Base-by-base conservation (phyloP, 73 alveolate genomes). In the Tetrahymena borealis region DNA sequence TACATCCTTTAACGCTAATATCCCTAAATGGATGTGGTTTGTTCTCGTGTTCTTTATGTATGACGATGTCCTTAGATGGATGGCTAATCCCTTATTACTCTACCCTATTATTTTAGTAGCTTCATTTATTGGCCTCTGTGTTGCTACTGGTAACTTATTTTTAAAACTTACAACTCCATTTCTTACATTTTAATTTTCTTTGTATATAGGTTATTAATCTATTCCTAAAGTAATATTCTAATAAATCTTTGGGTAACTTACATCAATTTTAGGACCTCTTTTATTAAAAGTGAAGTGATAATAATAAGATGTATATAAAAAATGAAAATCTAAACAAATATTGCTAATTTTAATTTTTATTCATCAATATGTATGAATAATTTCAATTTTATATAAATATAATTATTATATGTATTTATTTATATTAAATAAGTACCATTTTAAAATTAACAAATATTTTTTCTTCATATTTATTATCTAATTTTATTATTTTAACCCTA, bases 11-110 rank as follows among this genome's bases (percentile, higher is more conserved):
- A 77, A 78, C 1, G 37, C 90, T 32, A 92, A 92, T 36, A 38
- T 92, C 5, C 95, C 95, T 35, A 92, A 92, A 24, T 91, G 92
- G 77, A 78, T 92, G 90, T 92, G 95, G 95, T 36, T 92, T 33
- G 39, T 92, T 6, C 38, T 92, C 5, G 38, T 92, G 37, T 92
- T 92, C 91, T 92, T 92, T 78, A 92, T 92, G 95, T 92, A 92
- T 79, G 95, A 92, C 78, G 95, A 92, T 92, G 95, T 92, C 32
- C 39, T 92, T 39, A 92, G 95, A 92, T 92, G 95, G 95, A 92
- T 92, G 95, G 95, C 92, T 40, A 92, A 92, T 38, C 95, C 95
- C 16, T 39, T 92, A 39, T 92, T 92, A 24, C 32, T 92, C 16
- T 92, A 92, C 78, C 95, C 95, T 36, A 92, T 92, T 20, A 38